Percentiles rank a stretch among this genome's conserved stretches.
phyloP scores from a whole-genome alignment of 805 yeast genomes.

The Alloascoidea hylecoeti region DNA sequence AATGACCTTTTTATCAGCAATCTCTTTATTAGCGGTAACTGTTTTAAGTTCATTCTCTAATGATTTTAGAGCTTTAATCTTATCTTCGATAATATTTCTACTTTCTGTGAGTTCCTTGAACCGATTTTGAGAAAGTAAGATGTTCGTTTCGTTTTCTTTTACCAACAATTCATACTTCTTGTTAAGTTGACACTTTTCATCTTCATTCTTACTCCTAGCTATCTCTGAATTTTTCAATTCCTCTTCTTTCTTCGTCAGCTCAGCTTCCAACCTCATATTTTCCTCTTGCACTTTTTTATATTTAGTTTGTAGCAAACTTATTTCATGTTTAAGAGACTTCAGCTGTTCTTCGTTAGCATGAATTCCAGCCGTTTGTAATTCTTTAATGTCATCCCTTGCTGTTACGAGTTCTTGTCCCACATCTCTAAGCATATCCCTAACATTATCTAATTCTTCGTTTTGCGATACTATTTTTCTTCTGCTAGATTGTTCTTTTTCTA shows the following conservation, averaged over 20 bases:
- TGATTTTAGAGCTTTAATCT: constrained; percentile 6
- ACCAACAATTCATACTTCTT: constrained; percentile 16
- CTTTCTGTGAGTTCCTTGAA: constrained; percentile 20
- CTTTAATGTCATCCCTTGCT: constrained; percentile 44
- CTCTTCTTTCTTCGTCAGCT: constrained; percentile 10
- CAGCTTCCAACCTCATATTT: constrained; percentile 9
- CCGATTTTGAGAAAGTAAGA: constrained; percentile 26
- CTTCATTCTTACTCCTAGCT: constrained; percentile 15
- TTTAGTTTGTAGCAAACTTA: constrained; percentile 4
- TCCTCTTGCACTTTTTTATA: neutral
- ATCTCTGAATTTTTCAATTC: constrained; percentile 12
- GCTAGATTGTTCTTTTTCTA: constrained; percentile 5
- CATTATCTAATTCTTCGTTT: constrained; percentile 48
- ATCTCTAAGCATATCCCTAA: constrained; percentile 62
- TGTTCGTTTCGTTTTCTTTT: constrained; percentile 25
- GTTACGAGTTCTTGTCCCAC: constrained; percentile 73
- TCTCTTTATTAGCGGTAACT: constrained; percentile 20
- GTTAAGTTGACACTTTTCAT: constrained; percentile 13
- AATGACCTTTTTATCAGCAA: constrained; percentile 5
- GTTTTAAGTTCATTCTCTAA: neutral
- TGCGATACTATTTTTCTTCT: constrained; percentile 20
- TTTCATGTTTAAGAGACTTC: constrained; percentile 1
- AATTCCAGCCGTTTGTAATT: constrained; percentile 4
- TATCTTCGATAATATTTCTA: constrained; percentile 5
- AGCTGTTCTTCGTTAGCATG: constrained; percentile 5